phyloP scores from a whole-genome alignment of 2,329 filamentous ascomycete genomes.

The Plectosphaerella sp. region DNA sequence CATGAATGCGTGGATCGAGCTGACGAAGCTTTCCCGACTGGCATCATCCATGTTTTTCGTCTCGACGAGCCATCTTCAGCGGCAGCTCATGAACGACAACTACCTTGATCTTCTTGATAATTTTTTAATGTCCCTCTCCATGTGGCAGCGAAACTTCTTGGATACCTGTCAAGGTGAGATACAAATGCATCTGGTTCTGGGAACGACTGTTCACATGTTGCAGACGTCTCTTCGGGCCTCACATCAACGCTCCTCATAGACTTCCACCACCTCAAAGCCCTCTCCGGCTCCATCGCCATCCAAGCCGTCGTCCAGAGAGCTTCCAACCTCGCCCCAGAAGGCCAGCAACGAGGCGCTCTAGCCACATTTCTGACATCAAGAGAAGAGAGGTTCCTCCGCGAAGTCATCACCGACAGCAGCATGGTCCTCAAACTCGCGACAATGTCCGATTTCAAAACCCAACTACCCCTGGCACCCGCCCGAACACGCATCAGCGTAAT shows the following conservation, averaged over 20 bases:
- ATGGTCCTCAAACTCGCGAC: slow-evolving; percentile 11
- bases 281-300: slow-evolving; percentile 12
- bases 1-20: slow-evolving; percentile 13
- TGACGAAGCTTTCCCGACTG: slow-evolving; percentile 11
- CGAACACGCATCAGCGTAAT: slow-evolving; percentile 15
- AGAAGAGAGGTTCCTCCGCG: slow-evolving; percentile 13
- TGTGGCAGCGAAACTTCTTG: slow-evolving; percentile 10
- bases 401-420: slow-evolving; percentile 14
- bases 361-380: slow-evolving; percentile 10
- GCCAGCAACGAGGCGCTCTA: slow-evolving; percentile 5
- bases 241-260: slow-evolving; percentile 11
- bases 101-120: slow-evolving; percentile 13
- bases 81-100: slow-evolving; percentile 12
- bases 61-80: slow-evolving; percentile 11
- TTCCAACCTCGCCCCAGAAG: slow-evolving; percentile 1
- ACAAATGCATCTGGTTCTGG: too few relatives aligned
- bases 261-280: slow-evolving; percentile 15
- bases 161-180: not conserved
- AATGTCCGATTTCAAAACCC: slow-evolving; percentile 5
- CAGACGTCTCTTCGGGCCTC: slow-evolving; percentile 1
- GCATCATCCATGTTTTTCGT: slow-evolving; percentile 16
- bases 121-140: slow-evolving; percentile 8
- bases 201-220: not conserved
- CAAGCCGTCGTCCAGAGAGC: slow-evolving; percentile 16
- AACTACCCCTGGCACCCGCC: slow-evolving; percentile 12